Percentiles rank a stretch among this genome's conserved stretches.
Conservation (phyloP, 352 stramenopile genomes). For the Peronospora belbahrii region DNA sequence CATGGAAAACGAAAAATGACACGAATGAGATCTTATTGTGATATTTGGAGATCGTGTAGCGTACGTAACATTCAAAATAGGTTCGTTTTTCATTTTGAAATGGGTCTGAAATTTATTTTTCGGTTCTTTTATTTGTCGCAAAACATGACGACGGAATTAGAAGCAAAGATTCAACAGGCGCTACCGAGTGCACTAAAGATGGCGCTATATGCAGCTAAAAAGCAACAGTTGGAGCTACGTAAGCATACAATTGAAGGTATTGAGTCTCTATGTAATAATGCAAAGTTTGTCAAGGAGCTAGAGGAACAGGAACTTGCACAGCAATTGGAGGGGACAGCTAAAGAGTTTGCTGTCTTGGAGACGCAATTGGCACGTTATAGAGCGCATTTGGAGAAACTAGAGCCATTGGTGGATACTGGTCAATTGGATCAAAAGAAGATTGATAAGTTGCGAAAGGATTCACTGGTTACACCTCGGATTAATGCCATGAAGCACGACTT, state of each 20-base stretch:
- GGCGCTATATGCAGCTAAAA: constrained; percentile 62
- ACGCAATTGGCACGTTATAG: constrained; percentile 63
- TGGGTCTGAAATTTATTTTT: too few species aligned
- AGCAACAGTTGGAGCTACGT: constrained; percentile 63
- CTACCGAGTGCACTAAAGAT: constrained; percentile 69
- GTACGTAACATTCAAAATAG: too few species aligned
- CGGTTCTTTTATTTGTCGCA: too few species aligned
- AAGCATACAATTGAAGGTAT: constrained; percentile 70
- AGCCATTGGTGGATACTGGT: constrained; percentile 39
- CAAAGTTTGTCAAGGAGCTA: constrained; percentile 55
- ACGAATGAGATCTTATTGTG: background rate
- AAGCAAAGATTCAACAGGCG: constrained; percentile 48
- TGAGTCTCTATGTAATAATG: constrained; percentile 59
- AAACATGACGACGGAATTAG: constrained; percentile 32
- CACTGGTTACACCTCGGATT: constrained; percentile 42
- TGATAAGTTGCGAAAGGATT: constrained; percentile 53
- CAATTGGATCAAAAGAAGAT: constrained; percentile 45
- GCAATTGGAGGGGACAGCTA: constrained; percentile 55
- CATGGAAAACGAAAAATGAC: constrained; percentile 24
- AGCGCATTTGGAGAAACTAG: constrained; percentile 57
- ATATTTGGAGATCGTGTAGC: background rate
- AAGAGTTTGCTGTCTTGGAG: constrained; percentile 59
- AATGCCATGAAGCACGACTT: constrained; percentile 56
- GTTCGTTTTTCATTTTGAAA: too few species aligned
- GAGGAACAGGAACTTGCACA: constrained; percentile 46